Evolutionary conservation across 2,329 filamentous ascomycete genomes (phyloP).

Genomic region (Ophiocordyceps unilateralis): DNA sequence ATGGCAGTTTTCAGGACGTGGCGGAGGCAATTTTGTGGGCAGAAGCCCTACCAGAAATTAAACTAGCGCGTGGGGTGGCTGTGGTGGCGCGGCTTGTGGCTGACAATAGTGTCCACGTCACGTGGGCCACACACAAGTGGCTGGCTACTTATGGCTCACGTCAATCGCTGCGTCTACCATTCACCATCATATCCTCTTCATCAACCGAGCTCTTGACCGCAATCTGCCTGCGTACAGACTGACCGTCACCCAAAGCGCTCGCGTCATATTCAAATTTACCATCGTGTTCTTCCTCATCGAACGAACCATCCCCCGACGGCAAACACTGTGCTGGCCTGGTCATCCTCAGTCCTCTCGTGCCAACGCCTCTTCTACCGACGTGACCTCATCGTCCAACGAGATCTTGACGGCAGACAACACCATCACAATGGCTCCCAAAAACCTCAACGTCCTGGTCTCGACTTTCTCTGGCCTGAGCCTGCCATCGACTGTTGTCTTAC

Average conservation of each 20-base stretch:
- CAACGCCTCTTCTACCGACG: too few relatives aligned
- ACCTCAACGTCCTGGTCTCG: conserved; percentile 68
- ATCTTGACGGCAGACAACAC: not conserved
- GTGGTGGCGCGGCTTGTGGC: conserved; percentile 8
- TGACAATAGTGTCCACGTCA: conserved; percentile 5
- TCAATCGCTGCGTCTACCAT: too few relatives aligned
- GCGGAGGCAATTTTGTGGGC: conserved; percentile 27
- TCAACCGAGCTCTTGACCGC: not conserved
- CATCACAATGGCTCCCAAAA: conserved; percentile 32
- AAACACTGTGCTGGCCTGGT: too few relatives aligned
- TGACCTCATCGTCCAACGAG: too few relatives aligned
- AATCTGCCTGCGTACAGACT: too few relatives aligned
- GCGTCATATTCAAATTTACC: too few relatives aligned
- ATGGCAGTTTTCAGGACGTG: conserved; percentile 20
- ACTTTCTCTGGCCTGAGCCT: conserved; percentile 71
- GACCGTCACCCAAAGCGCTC: too few relatives aligned
- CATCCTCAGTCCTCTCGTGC: too few relatives aligned
- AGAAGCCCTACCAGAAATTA: conserved; percentile 22
- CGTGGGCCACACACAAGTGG: conserved; percentile 8
- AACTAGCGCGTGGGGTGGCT: conserved; percentile 18
- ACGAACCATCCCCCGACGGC: too few relatives aligned
- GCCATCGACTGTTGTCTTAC: conserved; percentile 67
- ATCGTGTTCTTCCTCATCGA: too few relatives aligned
- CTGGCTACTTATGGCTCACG: too few relatives aligned
- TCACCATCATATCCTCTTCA: not conserved